Percentiles rank a stretch among this genome's conserved stretches.
Evolutionary conservation across 2,329 filamentous ascomycete genomes (phyloP).

Genomic region (Neoascochyta sp.): DNA sequence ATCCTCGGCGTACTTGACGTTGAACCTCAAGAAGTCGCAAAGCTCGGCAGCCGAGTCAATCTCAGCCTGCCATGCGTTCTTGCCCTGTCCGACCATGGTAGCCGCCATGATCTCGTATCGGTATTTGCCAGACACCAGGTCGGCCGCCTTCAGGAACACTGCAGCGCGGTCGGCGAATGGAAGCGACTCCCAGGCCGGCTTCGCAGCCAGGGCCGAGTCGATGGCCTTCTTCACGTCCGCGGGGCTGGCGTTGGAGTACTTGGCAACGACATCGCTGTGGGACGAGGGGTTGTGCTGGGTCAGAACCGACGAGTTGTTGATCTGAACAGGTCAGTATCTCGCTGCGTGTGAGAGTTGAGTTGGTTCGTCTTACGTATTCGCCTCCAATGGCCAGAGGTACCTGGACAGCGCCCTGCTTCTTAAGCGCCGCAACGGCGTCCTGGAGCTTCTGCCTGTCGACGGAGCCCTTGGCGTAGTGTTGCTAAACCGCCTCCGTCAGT

Average conservation of each 20-base stretch:
- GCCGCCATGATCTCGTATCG: conserved; percentile 94
- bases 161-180: conserved; percentile 89
- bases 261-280: conserved; percentile 72
- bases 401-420: conserved; percentile 66
- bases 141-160: conserved; percentile 92
- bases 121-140: conserved; percentile 87
- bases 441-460: conserved; percentile 72
- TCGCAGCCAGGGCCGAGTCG: conserved; percentile 77
- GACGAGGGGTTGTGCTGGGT: conserved; percentile 80
- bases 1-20: conserved; percentile 89
- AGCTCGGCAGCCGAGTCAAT: conserved; percentile 93
- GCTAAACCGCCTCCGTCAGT: conserved; percentile 51
- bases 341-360: conserved; percentile 1
- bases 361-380: conserved; percentile 59
- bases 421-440: conserved; percentile 66
- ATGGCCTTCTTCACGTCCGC: conserved; percentile 77
- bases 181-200: conserved; percentile 77
- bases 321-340: conserved; percentile 44
- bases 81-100: conserved; percentile 94
- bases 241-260: conserved; percentile 76
- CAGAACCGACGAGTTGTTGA: conserved; percentile 62
- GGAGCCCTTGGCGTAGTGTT: conserved; percentile 84
- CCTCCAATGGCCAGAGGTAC: conserved; percentile 83
- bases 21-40: conserved; percentile 89
- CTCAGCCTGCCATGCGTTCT: conserved; percentile 99